These are phyloP conservation scores for Panus rudis DNA, from an alignment of 768 basidiomycete species.

Conservation along the genomic window DNA sequence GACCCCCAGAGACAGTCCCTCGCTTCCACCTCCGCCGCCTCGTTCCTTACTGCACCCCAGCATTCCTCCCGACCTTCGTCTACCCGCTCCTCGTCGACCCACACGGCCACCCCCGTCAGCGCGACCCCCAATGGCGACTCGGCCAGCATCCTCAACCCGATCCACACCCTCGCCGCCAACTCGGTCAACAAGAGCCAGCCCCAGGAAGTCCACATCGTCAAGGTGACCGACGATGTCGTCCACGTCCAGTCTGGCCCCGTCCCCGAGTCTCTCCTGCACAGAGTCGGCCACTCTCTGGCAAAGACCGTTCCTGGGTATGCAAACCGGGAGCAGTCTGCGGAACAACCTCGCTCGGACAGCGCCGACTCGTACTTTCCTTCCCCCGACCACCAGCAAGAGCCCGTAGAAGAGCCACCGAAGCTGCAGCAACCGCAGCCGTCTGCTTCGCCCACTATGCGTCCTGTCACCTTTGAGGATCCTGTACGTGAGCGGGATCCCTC, in stretches of 20 bases:
- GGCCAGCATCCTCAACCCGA: constrained; percentile 23
- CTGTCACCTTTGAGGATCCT: constrained; percentile 29
- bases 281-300: neutral
- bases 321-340: neutral
- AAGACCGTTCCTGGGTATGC: neutral
- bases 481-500: constrained; percentile 25
- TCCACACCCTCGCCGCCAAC: constrained; percentile 25
- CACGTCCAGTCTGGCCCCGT: constrained; percentile 23
- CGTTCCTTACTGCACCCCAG: constrained; percentile 10
- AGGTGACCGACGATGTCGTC: constrained; percentile 43
- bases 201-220: constrained; percentile 49
- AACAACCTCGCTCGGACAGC: constrained; percentile 6
- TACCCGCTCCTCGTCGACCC: constrained; percentile 30
- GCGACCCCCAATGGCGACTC: too few relatives aligned
- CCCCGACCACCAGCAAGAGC: constrained; percentile 37
- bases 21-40: constrained; percentile 11
- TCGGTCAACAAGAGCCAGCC: constrained; percentile 20
- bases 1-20: constrained; percentile 6
- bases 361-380: constrained; percentile 34
- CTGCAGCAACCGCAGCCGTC: constrained; percentile 15
- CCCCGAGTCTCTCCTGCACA: neutral
- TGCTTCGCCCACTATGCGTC: constrained; percentile 11
- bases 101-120: constrained; percentile 19
- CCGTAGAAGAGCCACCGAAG: constrained; percentile 6
- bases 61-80: constrained; percentile 7